Evolutionary conservation across 805 yeast species (phyloP).

Genomic region (Debaryomyces maramus): DNA sequence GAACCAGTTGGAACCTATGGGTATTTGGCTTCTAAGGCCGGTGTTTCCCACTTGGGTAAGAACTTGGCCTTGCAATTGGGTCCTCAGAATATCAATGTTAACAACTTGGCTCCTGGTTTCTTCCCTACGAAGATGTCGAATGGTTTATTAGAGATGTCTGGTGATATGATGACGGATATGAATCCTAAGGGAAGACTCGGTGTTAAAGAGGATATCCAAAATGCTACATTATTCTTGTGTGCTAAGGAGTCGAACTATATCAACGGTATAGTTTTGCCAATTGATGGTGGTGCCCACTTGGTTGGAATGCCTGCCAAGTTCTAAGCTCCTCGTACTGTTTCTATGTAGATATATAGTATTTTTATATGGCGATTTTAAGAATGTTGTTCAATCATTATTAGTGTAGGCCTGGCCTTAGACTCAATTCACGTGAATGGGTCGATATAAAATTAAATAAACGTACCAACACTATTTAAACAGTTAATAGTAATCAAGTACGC

Average conservation of each 20-base stretch:
- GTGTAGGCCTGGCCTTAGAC: too few relatives aligned
- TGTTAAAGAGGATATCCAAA: slow-evolving; percentile 56
- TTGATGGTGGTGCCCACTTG: slow-evolving; percentile 68
- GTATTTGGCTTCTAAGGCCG: slow-evolving; percentile 73
- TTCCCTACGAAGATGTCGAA: slow-evolving; percentile 75
- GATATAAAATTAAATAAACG: too few relatives aligned
- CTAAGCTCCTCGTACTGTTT: not conserved
- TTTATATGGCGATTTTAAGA: too few relatives aligned
- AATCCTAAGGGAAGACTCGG: slow-evolving; percentile 72
- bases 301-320: slow-evolving; percentile 22
- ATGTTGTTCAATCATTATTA: too few relatives aligned
- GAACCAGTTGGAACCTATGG: slow-evolving; percentile 61
- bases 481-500: too few relatives aligned
- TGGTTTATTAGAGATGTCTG: slow-evolving; percentile 55
- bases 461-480: too few relatives aligned
- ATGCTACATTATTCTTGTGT: slow-evolving; percentile 55
- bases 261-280: slow-evolving; percentile 65
- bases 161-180: slow-evolving; percentile 43
- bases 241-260: slow-evolving; percentile 56
- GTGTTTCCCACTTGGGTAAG: slow-evolving; percentile 66
- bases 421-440: too few relatives aligned
- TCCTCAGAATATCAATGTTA: slow-evolving; percentile 64
- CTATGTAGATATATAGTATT: too few relatives aligned
- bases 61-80: slow-evolving; percentile 66
- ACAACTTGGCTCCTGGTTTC: slow-evolving; percentile 74